phyloP scores from a whole-genome alignment of 495 filamentous ascomycete species.

The Trypethelium eluteriae region DNA sequence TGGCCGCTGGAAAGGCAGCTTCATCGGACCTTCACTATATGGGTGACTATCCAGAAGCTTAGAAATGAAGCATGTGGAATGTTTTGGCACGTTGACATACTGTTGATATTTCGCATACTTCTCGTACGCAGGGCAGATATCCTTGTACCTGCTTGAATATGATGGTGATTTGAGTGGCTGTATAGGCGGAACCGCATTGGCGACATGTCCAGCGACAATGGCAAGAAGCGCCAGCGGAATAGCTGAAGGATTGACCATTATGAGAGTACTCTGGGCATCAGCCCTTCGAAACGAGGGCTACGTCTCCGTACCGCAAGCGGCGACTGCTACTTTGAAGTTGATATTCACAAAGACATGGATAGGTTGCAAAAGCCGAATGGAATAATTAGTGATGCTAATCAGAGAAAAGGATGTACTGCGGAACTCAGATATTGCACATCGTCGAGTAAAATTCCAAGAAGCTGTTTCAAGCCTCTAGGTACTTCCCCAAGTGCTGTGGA shows the following conservation, averaged over 20 bases:
- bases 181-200: background rate
- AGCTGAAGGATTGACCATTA: background rate
- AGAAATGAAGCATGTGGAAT: background rate
- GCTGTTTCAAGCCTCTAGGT: too few species aligned
- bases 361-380: background rate
- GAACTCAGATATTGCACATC: too few species aligned
- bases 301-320: too few species aligned
- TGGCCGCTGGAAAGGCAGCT: conserved; percentile 85
- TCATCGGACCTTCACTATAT: conserved; percentile 67
- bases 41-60: conserved; percentile 48
- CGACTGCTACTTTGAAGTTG: background rate
- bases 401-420: too few species aligned
- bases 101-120: conserved; percentile 41
- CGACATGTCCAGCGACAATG: background rate
- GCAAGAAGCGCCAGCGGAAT: background rate
- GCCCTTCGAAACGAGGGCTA: too few species aligned
- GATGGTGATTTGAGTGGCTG: background rate
- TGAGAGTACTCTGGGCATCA: background rate
- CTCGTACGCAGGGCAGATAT: conserved; percentile 45
- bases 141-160: conserved; percentile 22
- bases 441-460: too few species aligned
- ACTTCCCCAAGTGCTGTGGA: too few species aligned
- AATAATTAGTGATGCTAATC: background rate
- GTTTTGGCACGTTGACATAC: conserved; percentile 29
- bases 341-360: background rate